Base-by-base conservation (phyloP, 768 basidiomycete genomes). In the Pleurotus tuoliensis region DNA sequence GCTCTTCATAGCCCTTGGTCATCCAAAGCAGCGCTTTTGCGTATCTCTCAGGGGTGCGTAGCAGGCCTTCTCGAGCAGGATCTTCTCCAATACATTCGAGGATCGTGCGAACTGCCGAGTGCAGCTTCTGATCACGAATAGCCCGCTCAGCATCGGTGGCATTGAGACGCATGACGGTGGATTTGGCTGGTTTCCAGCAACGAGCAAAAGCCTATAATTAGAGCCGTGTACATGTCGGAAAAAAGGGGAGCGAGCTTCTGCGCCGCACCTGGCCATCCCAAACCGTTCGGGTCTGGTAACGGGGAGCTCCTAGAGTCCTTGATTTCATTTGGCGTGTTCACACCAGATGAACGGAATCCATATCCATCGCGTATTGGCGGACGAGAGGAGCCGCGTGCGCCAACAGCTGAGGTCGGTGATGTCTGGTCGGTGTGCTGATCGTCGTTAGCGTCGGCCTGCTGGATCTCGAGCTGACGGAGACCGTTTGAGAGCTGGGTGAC, bases 11-110 rank as follows among this genome's bases (percentile, higher is more conserved):
- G 8, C 97, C 97, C 67, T 89, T 86, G 34, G 97, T 98, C 95
- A 98, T 97, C 94, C 94, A 98, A 80, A 99, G 83, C 54, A 99
- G 77, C 24, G 97, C 94, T 73, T 98, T 92, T 20, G 95, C 94
- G 71, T 97, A 99, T 39, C 97, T 82, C 63, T 95, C 92, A 22
- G 97, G 97, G 1, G 97, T 99, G 66, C 86, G 84, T 53, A 88
- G 74, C 18, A 99, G 78, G 15, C 97, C 97, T 68, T 98, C 96
- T 37, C 97, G 82, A 69, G 92, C 86, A 4, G 97, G 97, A 74
- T 98, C 97, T 73, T 99, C 97, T 56, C 97, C 97, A 59, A 99
- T 95, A 71, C 94, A 96, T 66, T 98, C 95, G 46, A 99, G 82
- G 46, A 99, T 86, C 38, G 90, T 90, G 56, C 94, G 85, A 59